Conservation (phyloP, 2,329 filamentous ascomycete species). For the Penicillium sumatraense region DNA sequence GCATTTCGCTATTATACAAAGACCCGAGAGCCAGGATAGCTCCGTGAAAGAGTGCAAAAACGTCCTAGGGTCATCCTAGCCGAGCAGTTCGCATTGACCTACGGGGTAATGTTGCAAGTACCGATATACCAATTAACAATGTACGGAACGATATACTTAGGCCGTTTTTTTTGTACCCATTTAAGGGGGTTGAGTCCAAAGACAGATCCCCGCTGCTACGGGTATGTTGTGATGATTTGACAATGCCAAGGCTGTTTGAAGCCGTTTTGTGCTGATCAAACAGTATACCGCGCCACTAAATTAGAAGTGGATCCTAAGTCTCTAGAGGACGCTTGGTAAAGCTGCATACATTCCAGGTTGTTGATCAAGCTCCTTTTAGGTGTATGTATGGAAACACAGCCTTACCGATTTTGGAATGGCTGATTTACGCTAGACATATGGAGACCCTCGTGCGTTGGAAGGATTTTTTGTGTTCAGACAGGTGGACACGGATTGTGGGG, state of each 20-base stretch:
- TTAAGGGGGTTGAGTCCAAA: neutral
- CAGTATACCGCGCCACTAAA: slow-evolving; percentile 14
- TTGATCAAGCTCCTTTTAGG: neutral
- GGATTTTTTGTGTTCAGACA: neutral
- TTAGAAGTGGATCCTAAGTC: slow-evolving; percentile 2
- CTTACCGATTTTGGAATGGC: neutral
- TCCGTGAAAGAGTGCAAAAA: neutral
- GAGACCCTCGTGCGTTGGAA: neutral
- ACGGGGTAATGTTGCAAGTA: neutral
- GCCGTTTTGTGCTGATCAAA: slow-evolving; percentile 19
- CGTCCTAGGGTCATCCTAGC: neutral
- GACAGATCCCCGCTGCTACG: neutral
- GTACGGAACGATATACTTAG: neutral
- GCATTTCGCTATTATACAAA: neutral
- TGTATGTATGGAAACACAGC: neutral
- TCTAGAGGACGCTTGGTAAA: too few relatives aligned
- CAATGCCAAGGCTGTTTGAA: slow-evolving; percentile 5
- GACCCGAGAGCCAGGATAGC: neutral
- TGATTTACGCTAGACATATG: neutral
- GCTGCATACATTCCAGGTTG: neutral
- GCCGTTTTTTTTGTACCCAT: neutral
- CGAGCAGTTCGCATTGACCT: slow-evolving; percentile 5
- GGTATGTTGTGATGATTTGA: neutral
- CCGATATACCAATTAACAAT: neutral
- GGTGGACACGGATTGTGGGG: neutral